Base-by-base conservation (phyloP, 345 rosid species). In the Cardiospermum halicacabum region DNA sequence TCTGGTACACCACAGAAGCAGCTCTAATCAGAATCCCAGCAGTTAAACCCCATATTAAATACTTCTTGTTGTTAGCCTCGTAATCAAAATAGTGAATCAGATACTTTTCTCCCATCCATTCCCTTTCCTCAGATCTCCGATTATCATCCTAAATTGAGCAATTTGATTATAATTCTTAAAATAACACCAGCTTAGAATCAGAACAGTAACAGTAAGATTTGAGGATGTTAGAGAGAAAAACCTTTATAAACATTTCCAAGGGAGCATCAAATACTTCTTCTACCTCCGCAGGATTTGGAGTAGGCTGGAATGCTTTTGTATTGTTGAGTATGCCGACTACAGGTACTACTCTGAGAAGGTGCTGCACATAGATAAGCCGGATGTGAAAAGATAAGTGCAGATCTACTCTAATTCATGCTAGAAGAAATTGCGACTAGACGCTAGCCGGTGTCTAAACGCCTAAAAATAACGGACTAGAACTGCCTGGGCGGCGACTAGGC, bases 181-280 rank as follows among this genome's bases (percentile, higher is more conserved):
- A 12, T 42, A 60, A 32, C 16, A 9, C 11, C 31, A 15, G 8
- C n/a, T 31, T 7, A 27, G 7, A 57, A 24, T 6, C 31, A 62
- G 1, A 24, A 7, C 1, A 60, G 19, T 1, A 24, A 7, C 1
- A 60, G 19, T 8, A 51, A 61, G 7, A 30, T 16, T 2, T 56
- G 31, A 64, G 32, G n/a, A 67, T 48, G 65, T 37, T 59, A 65
- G 62, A n/a, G 43, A 59, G 26, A 32, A 7, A 11, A 79, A 90
- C 97, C 97, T 84, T 86, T 27, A 91, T 78, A 67, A 91, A 91
- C 92, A 91, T 88, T 78, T 86, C 96, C 78, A 91, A 75, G n/a
- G 96, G 97, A 69, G 80, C 96, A 81, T 92, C 96, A 53, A 92
- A 89, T 37, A 90, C 84, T 67, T 78, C 87, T 62, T 90, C 98